Evolutionary conservation across 495 filamentous ascomycete genomes (phyloP).

Genomic region (Lophiostoma macrostomum): DNA sequence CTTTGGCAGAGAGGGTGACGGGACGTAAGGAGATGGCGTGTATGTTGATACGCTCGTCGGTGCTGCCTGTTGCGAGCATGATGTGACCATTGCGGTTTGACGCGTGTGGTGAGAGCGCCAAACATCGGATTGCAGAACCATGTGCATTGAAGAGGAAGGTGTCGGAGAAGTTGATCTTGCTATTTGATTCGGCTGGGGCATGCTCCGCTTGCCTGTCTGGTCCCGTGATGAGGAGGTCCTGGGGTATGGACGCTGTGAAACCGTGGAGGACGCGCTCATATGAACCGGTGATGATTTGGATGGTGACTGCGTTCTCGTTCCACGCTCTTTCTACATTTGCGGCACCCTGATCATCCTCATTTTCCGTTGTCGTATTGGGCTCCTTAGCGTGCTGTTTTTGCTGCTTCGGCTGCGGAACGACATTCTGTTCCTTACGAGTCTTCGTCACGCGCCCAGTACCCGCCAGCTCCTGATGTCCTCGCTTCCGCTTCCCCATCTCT

Average conservation of each 20-base stretch:
- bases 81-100: conserved; percentile 63
- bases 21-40: conserved; percentile 80
- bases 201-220: conserved; percentile 2
- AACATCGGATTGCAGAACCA: conserved; percentile 79
- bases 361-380: too few species aligned
- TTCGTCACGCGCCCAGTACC: too few species aligned
- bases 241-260: conserved; percentile 68
- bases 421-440: too few species aligned
- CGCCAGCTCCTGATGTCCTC: too few species aligned
- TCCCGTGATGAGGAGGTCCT: conserved; percentile 19
- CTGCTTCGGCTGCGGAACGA: too few species aligned
- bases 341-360: too few species aligned
- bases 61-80: conserved; percentile 82
- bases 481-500: too few species aligned
- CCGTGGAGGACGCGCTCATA: conserved; percentile 95
- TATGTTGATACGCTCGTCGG: conserved; percentile 91
- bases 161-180: conserved; percentile 72
- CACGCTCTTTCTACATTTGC: too few species aligned
- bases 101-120: conserved; percentile 80
- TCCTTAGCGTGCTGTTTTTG: too few species aligned
- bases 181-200: conserved; percentile 34
- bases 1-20: conserved; percentile 41
- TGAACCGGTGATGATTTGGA: conserved; percentile 90
- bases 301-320: conserved; percentile 44
- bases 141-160: conserved; percentile 96